A percentile compares a stretch with the other conserved stretches of the same genome.
These are phyloP conservation scores for Endotrypanum monterogeii DNA, from an alignment of 208 protist genomes.

Conservation along the genomic window DNA sequence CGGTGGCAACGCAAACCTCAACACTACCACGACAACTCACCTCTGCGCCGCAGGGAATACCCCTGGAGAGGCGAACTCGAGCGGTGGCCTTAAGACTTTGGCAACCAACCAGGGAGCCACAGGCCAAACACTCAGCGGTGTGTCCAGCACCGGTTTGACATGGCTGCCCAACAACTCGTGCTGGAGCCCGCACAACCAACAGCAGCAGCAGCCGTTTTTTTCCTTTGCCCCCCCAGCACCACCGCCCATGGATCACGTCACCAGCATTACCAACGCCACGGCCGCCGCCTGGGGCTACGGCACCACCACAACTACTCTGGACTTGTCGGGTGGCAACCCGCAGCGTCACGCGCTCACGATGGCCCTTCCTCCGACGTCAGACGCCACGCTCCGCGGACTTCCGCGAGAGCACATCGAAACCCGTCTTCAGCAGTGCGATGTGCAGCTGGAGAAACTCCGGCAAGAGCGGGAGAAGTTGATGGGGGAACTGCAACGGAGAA, in stretches of 20 bases:
- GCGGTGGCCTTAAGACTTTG: background rate
- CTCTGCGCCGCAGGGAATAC: background rate
- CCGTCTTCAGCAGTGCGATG: constrained; percentile 22
- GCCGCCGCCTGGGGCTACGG: background rate
- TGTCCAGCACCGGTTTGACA: constrained; percentile 1
- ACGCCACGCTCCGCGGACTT: constrained; percentile 10
- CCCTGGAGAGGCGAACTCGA: background rate
- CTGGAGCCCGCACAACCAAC: constrained; percentile 14
- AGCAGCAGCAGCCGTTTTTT: constrained; percentile 4
- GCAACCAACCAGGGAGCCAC: no score
- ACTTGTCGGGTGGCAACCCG: background rate
- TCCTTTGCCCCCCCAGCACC: background rate
- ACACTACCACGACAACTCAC: constrained; percentile 6
- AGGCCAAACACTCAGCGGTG: background rate
- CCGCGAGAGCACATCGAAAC: constrained; percentile 8
- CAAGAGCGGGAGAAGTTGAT: constrained; percentile 25
- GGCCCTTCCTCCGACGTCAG: background rate
- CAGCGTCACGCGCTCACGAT: background rate
- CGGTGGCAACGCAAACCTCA: background rate
- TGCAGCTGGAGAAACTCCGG: constrained; percentile 14
- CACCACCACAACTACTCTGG: no score
- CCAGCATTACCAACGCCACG: background rate
- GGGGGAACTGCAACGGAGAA: constrained; percentile 26
- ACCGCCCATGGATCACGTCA: background rate
- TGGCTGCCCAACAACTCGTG: constrained; percentile 27